Evolutionary conservation across 73 alveolate species (phyloP), one percentile per base, ranked within the genome.

Genomic region (Blepharisma japonicum): DNA sequence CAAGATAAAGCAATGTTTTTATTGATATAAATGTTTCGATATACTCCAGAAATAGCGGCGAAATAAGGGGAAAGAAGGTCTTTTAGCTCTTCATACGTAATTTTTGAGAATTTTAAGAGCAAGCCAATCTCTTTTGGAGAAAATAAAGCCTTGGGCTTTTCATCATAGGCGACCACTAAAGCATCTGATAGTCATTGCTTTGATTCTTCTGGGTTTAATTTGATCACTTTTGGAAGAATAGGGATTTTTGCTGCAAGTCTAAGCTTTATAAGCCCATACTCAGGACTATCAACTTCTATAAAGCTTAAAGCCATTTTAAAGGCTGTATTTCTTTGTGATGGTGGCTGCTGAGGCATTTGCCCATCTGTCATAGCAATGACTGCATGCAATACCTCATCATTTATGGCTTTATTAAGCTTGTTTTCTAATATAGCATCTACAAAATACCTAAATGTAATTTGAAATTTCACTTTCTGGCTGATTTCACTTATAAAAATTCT

Each of bases 191-290:
- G 3, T 2, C n/a, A 14, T 14, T 51, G 27, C 4, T 14, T 14
- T 14, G 66, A 11, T 51, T 51, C 66, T 51, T 51, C 66, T 1
- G 21, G n/a, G 27, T 51, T 18, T 14, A 51, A 51, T 1, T 18
- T 14, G 4, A 51, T 51, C 0, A 32, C 3, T 32, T 51, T 18
- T 14, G 27, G 21, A 51, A 51, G 27, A 4, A 51, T 2, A 51
- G 66, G 66, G 27, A 51, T 14, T 51, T 51, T 51, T 14, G 21
- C 66, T 14, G 66, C 66, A 51, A 51, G 66, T 51, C 66, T 51
- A 51, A 51, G 27, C 66, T 51, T 51, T 51, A 14, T 18, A 11
- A 51, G 27, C 66, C n/a, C n/a, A 51, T 14, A 51, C 0, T 18
- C 21, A 18, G 27, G 4, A 51, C 4, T 18, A 0, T 51, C 21